These are phyloP conservation scores for Leccinum pellstonianum DNA, from an alignment of 768 basidiomycete genomes.

Conservation along the genomic window DNA sequence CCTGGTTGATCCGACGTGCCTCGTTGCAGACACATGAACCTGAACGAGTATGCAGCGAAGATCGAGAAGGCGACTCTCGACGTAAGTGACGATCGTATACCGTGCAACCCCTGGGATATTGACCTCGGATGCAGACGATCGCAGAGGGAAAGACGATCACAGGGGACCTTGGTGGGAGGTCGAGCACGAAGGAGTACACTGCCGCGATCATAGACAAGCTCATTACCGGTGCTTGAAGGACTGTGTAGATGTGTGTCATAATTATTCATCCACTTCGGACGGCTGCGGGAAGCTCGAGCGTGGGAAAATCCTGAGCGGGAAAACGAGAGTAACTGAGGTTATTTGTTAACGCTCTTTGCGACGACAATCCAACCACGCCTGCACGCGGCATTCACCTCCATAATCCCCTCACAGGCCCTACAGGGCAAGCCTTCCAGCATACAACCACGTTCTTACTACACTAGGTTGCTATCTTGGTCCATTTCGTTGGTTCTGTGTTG, in stretches of 20 bases:
- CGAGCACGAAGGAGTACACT: slow-evolving; percentile 88
- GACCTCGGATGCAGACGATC: slow-evolving; percentile 65
- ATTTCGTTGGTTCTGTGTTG: slow-evolving; percentile 13
- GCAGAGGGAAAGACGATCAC: slow-evolving; percentile 96
- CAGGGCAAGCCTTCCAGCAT: slow-evolving; percentile 78
- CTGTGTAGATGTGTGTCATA: slow-evolving; percentile 17
- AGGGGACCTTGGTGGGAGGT: slow-evolving; percentile 92
- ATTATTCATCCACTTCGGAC: slow-evolving; percentile 8
- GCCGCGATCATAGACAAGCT: slow-evolving; percentile 81
- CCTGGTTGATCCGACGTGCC: slow-evolving; percentile 25
- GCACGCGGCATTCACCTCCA: slow-evolving; percentile 54
- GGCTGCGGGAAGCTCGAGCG: slow-evolving; percentile 18
- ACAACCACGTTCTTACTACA: slow-evolving; percentile 40
- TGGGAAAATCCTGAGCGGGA: slow-evolving; percentile 26
- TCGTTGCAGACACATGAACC: slow-evolving; percentile 80
- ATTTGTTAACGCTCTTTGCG: slow-evolving; percentile 27
- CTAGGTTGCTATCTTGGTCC: slow-evolving; percentile 38
- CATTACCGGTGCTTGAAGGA: slow-evolving; percentile 22
- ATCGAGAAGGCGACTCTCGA: slow-evolving; percentile 90
- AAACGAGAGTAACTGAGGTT: slow-evolving; percentile 12
- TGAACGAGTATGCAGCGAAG: slow-evolving; percentile 76
- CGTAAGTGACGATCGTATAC: slow-evolving; percentile 48
- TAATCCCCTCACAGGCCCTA: slow-evolving; percentile 77
- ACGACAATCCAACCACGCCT: slow-evolving; percentile 51
- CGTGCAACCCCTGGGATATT: slow-evolving; percentile 1